Evolutionary conservation across 805 yeast genomes (phyloP).

Genomic region (Candida germanica): DNA sequence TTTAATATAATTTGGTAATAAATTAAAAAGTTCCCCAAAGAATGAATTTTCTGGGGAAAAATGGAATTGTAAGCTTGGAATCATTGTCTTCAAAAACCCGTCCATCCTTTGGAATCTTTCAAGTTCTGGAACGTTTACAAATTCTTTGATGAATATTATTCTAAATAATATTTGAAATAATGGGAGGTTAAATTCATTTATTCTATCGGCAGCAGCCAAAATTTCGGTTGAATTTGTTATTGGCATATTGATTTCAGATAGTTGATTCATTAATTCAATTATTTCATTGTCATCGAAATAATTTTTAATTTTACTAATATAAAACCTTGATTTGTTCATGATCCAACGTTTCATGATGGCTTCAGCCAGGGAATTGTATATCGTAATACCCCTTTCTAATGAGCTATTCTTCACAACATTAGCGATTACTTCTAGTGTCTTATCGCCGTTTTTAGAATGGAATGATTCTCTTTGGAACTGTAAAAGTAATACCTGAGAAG

Average conservation of each 20-base stretch:
- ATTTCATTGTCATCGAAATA: conserved; percentile 17
- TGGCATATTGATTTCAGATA: conserved; percentile 7
- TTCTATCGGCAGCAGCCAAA: conserved; percentile 8
- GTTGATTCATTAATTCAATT: conserved; percentile 17
- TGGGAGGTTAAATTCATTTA: conserved; percentile 37
- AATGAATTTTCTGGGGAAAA: conserved; percentile 30
- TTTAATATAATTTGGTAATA: conserved; percentile 28
- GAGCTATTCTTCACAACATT: conserved; percentile 1
- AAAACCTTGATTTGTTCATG: conserved; percentile 17
- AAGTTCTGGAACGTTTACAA: conserved; percentile 5
- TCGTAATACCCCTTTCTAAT: neutral
- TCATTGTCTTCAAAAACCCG: conserved; percentile 13
- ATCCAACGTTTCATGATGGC: conserved; percentile 7
- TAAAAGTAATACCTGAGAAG: conserved; percentile 4
- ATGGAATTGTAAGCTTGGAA: conserved; percentile 22
- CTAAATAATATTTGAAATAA: conserved; percentile 28
- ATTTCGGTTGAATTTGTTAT: conserved; percentile 16
- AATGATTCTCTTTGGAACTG: conserved; percentile 7
- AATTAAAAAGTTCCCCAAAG: conserved; percentile 39
- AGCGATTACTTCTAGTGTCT: conserved; percentile 8
- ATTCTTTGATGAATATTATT: conserved; percentile 17
- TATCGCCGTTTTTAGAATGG: conserved; percentile 5
- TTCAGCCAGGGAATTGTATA: neutral
- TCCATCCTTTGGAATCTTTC: conserved; percentile 14
- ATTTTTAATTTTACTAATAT: conserved; percentile 20